Percentiles rank a stretch among this genome's conserved stretches.
Conservation (phyloP, 1,284 basidiomycete genomes). For the Entoloma clypeatum region DNA sequence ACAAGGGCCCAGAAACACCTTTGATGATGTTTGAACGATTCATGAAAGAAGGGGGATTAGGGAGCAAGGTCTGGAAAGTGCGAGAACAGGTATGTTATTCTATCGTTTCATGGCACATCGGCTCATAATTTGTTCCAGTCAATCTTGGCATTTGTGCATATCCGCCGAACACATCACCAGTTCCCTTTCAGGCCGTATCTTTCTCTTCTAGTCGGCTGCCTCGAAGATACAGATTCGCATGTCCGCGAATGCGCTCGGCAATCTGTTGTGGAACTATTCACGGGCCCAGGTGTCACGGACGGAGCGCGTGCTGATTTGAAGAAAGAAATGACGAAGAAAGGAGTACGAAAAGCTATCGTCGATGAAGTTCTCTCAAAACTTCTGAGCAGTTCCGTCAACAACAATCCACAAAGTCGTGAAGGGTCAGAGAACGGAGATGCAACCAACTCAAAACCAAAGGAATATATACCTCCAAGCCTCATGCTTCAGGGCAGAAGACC, state of each 20-base stretch:
- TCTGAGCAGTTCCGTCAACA: constrained; percentile 40
- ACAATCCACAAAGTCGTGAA: constrained; percentile 46
- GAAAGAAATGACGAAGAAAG: constrained; percentile 83
- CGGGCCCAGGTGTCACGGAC: constrained; percentile 75
- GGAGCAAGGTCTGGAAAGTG: constrained; percentile 78
- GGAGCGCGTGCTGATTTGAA: constrained; percentile 90
- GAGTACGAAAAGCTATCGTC: constrained; percentile 82
- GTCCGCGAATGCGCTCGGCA: constrained; percentile 84
- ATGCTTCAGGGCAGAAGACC: constrained; percentile 53
- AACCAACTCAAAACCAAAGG: constrained; percentile 38
- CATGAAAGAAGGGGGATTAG: constrained; percentile 68
- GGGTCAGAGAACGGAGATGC: constrained; percentile 59
- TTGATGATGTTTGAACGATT: constrained; percentile 74
- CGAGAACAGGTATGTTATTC: constrained; percentile 67
- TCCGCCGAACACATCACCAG: constrained; percentile 60
- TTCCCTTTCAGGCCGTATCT: constrained; percentile 87
- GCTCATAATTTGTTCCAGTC: constrained; percentile 38
- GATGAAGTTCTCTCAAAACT: constrained; percentile 66
- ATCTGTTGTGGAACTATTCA: constrained; percentile 82
- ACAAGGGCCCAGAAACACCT: constrained; percentile 75
- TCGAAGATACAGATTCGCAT: constrained; percentile 88
- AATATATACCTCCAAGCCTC: constrained; percentile 72
- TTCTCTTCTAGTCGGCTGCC: constrained; percentile 71
- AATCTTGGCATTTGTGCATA: constrained; percentile 61
- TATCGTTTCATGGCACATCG: not conserved